Base-by-base conservation (phyloP, 2,329 filamentous ascomycete species). In the Sphaerulina vaccinii region DNA sequence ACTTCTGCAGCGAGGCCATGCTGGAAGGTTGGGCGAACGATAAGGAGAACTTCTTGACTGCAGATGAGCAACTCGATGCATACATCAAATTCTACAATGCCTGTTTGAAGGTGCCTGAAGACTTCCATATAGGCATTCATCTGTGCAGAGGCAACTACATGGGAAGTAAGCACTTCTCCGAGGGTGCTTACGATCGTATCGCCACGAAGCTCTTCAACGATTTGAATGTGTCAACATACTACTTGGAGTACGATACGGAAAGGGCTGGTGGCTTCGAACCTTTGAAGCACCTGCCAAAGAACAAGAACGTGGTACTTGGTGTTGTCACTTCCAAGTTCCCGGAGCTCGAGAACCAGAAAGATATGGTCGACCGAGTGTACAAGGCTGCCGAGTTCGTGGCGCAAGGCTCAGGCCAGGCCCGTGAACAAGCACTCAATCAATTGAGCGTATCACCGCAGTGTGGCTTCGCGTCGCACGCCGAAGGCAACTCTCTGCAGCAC, bases 31-130 rank as follows among this genome's bases (percentile, higher is more conserved):
- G 85, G 81, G 79, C 80, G 48, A 79, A 79, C 11, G 87, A 90
- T 66, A 71, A 78, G 41, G 78, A 83, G 62, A 89, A 90, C 66
- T 79, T 79, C 47, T 81, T 83, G 68, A 80, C 80, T 1, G 80
- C 86, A 5, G 85, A 88, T 41, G 82, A 85, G 59, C 82, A 89
- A 38, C 79, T 91, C 18, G 84, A 88, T 61, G 81, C 84, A 22
- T 91, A 91, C 71, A 86, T 91, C 68, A 76, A 79, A 55, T 81
- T 88, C 59, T 90, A 90, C 76, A 90, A 90, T 68, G 83, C 87
- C 68, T 82, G 78, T 63, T 64, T 68, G 53, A 43, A 79, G 62
- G 73, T 82, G 0, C 85, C 86, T 0, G 68, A 75, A 2, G 86
- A 90, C 65, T 81, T 90, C 76, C 86, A 90, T 69, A 79, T 88